These are phyloP conservation scores for Crithidia thermophila DNA, from an alignment of 208 protist genomes.

Conservation along the genomic window DNA sequence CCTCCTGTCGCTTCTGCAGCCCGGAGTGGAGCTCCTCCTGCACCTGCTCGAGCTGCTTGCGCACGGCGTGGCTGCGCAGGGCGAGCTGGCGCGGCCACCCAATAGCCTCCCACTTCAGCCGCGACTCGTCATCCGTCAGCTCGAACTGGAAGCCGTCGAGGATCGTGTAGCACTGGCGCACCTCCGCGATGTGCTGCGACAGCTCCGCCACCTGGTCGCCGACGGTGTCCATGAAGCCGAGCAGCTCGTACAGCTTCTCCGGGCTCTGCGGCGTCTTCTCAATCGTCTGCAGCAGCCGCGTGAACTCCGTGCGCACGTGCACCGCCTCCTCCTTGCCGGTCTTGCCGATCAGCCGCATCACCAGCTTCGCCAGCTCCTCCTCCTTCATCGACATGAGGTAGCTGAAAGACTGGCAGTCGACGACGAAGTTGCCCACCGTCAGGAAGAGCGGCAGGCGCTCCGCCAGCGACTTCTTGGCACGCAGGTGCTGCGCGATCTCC, in stretches of 20 bases:
- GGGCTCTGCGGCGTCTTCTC: constrained; percentile 88
- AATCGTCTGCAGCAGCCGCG: constrained; percentile 75
- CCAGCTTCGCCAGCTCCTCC: constrained; percentile 89
- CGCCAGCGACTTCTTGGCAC: constrained; percentile 87
- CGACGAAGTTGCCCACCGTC: constrained; percentile 95
- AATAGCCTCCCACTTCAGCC: constrained; percentile 93
- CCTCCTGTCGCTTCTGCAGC: constrained; percentile 92
- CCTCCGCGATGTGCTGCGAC: constrained; percentile 81
- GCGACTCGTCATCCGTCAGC: constrained; percentile 93
- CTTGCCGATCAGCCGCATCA: constrained; percentile 93
- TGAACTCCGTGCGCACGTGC: constrained; percentile 85
- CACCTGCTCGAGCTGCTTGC: constrained; percentile 91
- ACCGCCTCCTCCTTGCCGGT: constrained; percentile 73
- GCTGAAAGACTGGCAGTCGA: constrained; percentile 94
- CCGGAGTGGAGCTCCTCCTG: constrained; percentile 92
- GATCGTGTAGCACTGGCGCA: constrained; percentile 92
- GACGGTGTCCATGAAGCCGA: constrained; percentile 86
- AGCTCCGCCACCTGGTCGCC: constrained; percentile 81
- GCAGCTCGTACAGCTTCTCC: constrained; percentile 93
- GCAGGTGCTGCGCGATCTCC: constrained; percentile 90
- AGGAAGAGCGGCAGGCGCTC: constrained; percentile 91
- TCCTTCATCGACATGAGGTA: constrained; percentile 94
- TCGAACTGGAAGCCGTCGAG: constrained; percentile 95
- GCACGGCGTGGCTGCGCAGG: constrained; percentile 65
- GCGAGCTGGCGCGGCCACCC: constrained; percentile 93